phyloP scores from a whole-genome alignment of 495 filamentous ascomycete genomes.

The Bathelium albidoporum region DNA sequence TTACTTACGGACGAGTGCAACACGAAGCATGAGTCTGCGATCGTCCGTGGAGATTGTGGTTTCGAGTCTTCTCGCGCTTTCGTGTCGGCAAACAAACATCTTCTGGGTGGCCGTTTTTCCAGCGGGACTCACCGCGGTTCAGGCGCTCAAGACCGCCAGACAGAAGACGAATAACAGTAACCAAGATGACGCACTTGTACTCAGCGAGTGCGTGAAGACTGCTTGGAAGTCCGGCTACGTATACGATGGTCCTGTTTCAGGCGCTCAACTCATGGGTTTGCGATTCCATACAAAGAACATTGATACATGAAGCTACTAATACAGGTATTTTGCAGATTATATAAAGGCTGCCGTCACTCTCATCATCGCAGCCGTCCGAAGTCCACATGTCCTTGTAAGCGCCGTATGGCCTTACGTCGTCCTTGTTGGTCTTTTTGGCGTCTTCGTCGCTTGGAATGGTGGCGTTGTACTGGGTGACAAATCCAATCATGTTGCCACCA shows the following conservation, averaged over 20 bases:
- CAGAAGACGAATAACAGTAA: background rate
- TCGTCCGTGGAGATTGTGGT: background rate
- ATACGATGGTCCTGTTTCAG: conserved; percentile 48
- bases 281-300: conserved; percentile 28
- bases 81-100: conserved; percentile 76
- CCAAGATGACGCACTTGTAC: background rate
- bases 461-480: conserved; percentile 93
- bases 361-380: conserved; percentile 43
- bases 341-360: conserved; percentile 50
- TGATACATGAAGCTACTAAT: conserved; percentile 17
- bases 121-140: conserved; percentile 61
- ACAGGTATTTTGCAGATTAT: conserved; percentile 50
- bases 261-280: conserved; percentile 33
- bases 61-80: background rate
- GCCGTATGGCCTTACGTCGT: conserved; percentile 56
- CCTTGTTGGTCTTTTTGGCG: conserved; percentile 56
- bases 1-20: background rate
- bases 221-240: conserved; percentile 32
- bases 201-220: conserved; percentile 4
- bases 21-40: background rate
- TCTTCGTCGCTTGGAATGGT: conserved; percentile 76
- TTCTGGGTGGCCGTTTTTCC: conserved; percentile 89
- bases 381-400: conserved; percentile 38
- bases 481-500: conserved; percentile 76
- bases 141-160: conserved; percentile 13